Base-by-base conservation (phyloP, 768 basidiomycete species). In the Leucogyrophana mollusca region DNA sequence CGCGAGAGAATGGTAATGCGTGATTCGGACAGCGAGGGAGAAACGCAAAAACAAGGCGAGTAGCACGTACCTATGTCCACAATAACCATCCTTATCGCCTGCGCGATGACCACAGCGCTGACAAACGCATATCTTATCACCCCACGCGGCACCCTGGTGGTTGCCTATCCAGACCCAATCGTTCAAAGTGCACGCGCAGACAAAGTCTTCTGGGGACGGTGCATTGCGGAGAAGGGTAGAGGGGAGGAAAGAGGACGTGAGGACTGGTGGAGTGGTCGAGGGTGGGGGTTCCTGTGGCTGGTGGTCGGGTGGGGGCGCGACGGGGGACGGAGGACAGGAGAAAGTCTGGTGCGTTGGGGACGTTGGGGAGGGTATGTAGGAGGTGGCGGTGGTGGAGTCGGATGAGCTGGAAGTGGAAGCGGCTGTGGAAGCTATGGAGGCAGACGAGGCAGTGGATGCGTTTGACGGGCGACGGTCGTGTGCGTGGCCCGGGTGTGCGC, bases 171-270 rank as follows among this genome's bases (percentile, higher is more conserved):
- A 24, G 2, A 51, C 44, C 22, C 51, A 52, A 18, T 59, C 52
- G 35, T 30, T n/a, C n/a, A n/a, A n/a, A n/a, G n/a, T 2, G 17
- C 35, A 20, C 17, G 37, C n/a, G 16, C 13, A 38, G 32, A 44
- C 20, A n/a, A 32, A 14, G 23, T 13, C 40, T 33, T 27, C 9
- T 22, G 53, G 14, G 58, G 51, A 16, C 57, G 51, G 20, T 58
- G 60, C 10, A 30, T 30, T 30, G 27, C 65, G 63, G 34, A 74
- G 60, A 23, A 79, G 65, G 51, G 79, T 74, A 35, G 70, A 67
- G 7, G 76, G 71, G 33, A 76, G 59, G 54, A 82, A 80, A 0
- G 76, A 73, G 25, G 75, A 77, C 2, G 79, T 80, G 41, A 81
- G 65, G 16, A 77, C 45, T 9, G 73, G 61, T 1, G 69, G 62